These are phyloP conservation scores for Leccinum boreale DNA, from an alignment of 768 basidiomycete genomes.

Conservation along the genomic window DNA sequence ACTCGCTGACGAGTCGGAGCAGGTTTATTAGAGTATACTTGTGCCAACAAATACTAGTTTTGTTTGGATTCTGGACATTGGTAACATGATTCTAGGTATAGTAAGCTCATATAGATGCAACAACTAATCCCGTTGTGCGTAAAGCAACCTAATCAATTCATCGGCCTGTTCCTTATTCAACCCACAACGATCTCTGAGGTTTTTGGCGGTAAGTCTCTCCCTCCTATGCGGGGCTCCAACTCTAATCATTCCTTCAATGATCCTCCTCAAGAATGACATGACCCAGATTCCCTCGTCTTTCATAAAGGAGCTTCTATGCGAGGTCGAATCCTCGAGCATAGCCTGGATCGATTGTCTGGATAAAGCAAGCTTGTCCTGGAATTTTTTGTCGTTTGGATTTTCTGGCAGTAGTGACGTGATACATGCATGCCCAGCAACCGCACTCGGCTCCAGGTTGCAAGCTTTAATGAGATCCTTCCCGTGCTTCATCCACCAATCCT, in stretches of 20 bases:
- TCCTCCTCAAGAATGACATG: conserved; percentile 21
- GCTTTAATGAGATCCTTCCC: conserved; percentile 9
- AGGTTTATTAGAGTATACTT: background rate
- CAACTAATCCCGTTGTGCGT: background rate
- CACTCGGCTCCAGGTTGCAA: conserved; percentile 8
- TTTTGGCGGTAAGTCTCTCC: conserved; percentile 8
- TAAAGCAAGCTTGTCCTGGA: conserved; percentile 4
- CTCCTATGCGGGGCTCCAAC: conserved; percentile 4
- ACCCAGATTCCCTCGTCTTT: conserved; percentile 19
- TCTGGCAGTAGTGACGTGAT: conserved; percentile 20
- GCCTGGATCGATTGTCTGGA: conserved; percentile 16
- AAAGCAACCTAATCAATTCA: conserved; percentile 14
- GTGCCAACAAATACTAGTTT: background rate
- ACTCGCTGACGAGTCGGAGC: background rate
- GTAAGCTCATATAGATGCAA: background rate
- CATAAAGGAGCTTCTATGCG: conserved; percentile 14
- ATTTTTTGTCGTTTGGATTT: background rate
- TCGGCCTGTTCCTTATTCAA: conserved; percentile 17
- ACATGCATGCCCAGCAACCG: conserved; percentile 28
- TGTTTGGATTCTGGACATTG: background rate
- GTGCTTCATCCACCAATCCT: conserved; percentile 32
- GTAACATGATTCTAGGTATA: background rate
- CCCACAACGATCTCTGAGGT: conserved; percentile 16
- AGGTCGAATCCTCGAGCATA: conserved; percentile 23
- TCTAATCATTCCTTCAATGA: conserved; percentile 14